A percentile compares a stretch with the other conserved stretches of the same genome.
These are phyloP conservation scores for Trifolium fragiferum DNA, from an alignment of 306 rosid genomes.

Conservation along the genomic window DNA sequence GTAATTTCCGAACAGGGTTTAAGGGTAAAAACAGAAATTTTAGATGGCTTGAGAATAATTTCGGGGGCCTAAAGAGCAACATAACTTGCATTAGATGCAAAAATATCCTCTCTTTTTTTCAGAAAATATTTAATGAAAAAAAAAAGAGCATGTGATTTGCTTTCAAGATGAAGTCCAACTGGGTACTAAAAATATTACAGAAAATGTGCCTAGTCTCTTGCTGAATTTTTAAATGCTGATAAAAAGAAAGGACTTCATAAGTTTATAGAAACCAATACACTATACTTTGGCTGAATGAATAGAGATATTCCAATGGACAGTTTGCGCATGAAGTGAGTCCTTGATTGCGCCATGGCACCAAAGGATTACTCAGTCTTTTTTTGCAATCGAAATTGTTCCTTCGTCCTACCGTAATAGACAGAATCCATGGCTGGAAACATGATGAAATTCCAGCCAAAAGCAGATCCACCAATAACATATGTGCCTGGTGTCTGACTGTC, in stretches of 20 bases:
- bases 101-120: not conserved
- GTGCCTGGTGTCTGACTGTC: slow-evolving; percentile 54
- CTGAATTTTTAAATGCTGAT: not conserved
- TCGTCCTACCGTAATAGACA: slow-evolving; percentile 73
- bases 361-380: slow-evolving; percentile 23
- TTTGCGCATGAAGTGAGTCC: slow-evolving; percentile 11
- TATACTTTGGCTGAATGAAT: slow-evolving; percentile 1
- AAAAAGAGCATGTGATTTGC: not conserved
- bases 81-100: not conserved
- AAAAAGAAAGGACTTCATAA: not conserved
- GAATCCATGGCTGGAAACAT: slow-evolving; percentile 59
- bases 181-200: not conserved
- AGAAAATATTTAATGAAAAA: not conserved
- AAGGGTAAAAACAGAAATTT: too few relatives aligned
- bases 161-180: slow-evolving; percentile 16
- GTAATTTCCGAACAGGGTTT: too few relatives aligned
- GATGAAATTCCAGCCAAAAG: slow-evolving; percentile 90
- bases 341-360: slow-evolving; percentile 18
- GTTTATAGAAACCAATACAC: slow-evolving; percentile 1
- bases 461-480: slow-evolving; percentile 88
- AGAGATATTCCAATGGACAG: not conserved
- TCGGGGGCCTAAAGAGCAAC: too few relatives aligned
- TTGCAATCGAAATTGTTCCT: slow-evolving; percentile 62
- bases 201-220: slow-evolving; percentile 1
- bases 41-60: too few relatives aligned